Base-by-base conservation (phyloP, 2,329 filamentous ascomycete species). In the Fusarium gaditjirri region DNA sequence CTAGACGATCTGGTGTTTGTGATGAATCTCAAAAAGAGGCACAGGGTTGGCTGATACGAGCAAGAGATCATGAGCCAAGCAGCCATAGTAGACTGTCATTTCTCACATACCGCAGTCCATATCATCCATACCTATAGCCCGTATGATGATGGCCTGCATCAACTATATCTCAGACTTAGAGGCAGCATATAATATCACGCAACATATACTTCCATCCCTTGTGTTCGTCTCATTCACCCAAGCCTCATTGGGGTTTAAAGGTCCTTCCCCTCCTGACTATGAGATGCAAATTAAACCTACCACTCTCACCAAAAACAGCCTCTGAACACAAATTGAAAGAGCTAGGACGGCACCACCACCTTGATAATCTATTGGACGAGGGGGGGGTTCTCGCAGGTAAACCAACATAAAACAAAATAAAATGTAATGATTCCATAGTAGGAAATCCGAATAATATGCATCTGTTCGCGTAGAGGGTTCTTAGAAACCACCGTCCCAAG, bases 281-380 rank as follows among this genome's bases (percentile, higher is more conserved):
- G 59, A 47, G 60, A 52, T 61, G 54, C 69, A 61, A 72, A 73
- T 72, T 73, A 72, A 72, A 73, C 70, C 27, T 56, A 31, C 70
- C 70, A 61, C 70, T 72, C 69, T 66, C 38, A 44, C 65, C 68
- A 52, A 57, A 53, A 53, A 42, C 68, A 54, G 33, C 54, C 59
- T 25, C 54, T 70, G 53, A 61, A 38, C 63, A 68, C 54, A 49
- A 54, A 61, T 42, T 35, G 49, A 53, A 60, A 38, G 38, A 71
- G 50, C 41, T 54, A 69, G 50, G 23, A 33, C 42, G 42, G 43
- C 46, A 54, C 38, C 50, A 57, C 36, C 50, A 46, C 49, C 56
- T 68, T 49, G 57, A 57, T 49, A 71, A 46, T 55, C 39, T n/a
- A 36, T 31, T 46, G 14, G 38, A 57, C 44, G 33, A 64, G 46